Evolutionary conservation across 2,329 filamentous ascomycete genomes (phyloP), one percentile per base, ranked within the genome.

Genomic region (Cercospora sp.): DNA sequence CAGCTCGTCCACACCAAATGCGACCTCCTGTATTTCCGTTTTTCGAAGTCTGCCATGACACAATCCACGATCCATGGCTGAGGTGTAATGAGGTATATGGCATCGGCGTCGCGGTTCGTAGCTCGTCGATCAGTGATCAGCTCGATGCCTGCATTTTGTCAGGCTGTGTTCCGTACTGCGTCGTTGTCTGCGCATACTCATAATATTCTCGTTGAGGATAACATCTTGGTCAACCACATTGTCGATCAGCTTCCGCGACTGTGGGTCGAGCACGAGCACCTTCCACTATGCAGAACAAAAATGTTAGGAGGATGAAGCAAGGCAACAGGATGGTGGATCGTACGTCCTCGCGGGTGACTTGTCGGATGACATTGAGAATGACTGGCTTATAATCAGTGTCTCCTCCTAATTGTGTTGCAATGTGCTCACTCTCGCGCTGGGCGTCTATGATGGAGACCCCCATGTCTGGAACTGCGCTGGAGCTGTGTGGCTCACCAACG

Each of bases 171-270:
- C 16, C 21, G 40, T 18, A 2, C 26, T 16, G n/a, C 30, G 53
- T 34, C 32, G 40, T 34, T 55, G 60, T 55, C 13, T 65, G 65
- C 34, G 60, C 90, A 79, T 86, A 97, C 94, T 97, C 74, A 94
- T 94, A 81, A 99, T 92, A 79, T 97, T 97, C 81, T 93, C 89
- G 79, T 97, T 96, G 82, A 99, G 90, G 73, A 99, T 96, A 77
- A 97, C 93, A 87, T 99, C 94, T 84, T 97, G 91, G 77, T 93
- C 94, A 79, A 94, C 88, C 58, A 92, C 91, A 84, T 94, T 97
- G 81, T 97, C 90, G 75, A 99, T 86, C 75, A 99, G 87, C 80
- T 91, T 94, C 79, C 90, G 90, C 79, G 92, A 94, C 66, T 85
- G 86, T 74, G 92, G 89, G 82, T 99, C 95, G 76, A 97, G 85